phyloP scores from a whole-genome alignment of 495 filamentous ascomycete genomes.

The Daldinia concentrica region DNA sequence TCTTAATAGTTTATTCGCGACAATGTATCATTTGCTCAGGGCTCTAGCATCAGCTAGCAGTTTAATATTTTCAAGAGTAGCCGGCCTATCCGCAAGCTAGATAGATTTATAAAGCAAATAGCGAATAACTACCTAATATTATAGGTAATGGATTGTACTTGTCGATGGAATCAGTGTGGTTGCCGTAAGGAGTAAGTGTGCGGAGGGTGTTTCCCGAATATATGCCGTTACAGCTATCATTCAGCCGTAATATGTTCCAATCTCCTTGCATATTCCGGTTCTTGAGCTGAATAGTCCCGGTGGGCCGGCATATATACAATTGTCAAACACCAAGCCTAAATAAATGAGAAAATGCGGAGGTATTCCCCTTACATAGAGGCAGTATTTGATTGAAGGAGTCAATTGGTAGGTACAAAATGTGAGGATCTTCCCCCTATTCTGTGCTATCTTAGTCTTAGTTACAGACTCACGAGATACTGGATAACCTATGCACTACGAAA shows the following conservation, averaged over 20 bases:
- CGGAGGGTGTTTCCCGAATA: conserved; percentile 8
- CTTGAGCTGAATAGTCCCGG: conserved; percentile 32
- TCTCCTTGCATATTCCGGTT: conserved; percentile 37
- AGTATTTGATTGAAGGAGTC: conserved; percentile 23
- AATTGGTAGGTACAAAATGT: conserved; percentile 22
- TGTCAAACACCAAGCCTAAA: conserved; percentile 40
- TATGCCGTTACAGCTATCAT: conserved; percentile 11
- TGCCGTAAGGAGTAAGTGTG: conserved; percentile 5
- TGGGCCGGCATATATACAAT: conserved; percentile 28
- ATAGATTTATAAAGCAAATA: not conserved
- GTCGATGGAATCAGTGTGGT: not conserved
- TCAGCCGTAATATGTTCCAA: conserved; percentile 33
- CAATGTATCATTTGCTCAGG: not conserved
- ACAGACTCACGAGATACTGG: not conserved
- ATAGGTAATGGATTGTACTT: not conserved
- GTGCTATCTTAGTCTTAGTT: conserved; percentile 13
- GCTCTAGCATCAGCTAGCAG: not conserved
- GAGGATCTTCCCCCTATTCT: conserved; percentile 26
- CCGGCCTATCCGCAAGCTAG: too few species aligned
- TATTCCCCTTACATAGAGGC: conserved; percentile 22
- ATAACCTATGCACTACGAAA: conserved; percentile 11
- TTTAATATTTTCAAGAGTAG: too few species aligned
- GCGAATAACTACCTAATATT: not conserved
- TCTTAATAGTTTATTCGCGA: too few species aligned
- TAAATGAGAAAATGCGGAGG: conserved; percentile 37